These are phyloP conservation scores for Apiospora malaysiana DNA, from an alignment of 2,329 filamentous ascomycete genomes.

Conservation along the genomic window DNA sequence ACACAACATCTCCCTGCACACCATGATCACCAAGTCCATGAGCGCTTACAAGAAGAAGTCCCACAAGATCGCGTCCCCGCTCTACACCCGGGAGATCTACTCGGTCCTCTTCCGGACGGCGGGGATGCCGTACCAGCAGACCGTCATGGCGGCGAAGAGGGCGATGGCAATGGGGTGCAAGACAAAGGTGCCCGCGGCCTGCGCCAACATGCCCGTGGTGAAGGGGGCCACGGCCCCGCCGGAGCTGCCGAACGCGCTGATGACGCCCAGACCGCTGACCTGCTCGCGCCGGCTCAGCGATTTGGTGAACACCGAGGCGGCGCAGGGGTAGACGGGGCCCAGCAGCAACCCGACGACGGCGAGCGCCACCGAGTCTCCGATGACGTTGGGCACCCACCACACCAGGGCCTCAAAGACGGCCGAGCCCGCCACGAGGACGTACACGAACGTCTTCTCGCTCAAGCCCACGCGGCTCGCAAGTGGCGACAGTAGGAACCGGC, in stretches of 20 bases:
- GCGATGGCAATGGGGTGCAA: slow-evolving; percentile 71
- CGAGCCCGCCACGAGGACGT: slow-evolving; percentile 64
- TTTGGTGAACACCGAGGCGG: slow-evolving; percentile 67
- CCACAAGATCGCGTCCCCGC: neutral
- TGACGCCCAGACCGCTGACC: slow-evolving; percentile 69
- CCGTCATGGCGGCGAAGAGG: slow-evolving; percentile 68
- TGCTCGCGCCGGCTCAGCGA: slow-evolving; percentile 64
- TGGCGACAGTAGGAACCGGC: slow-evolving; percentile 73
- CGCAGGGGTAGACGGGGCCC: slow-evolving; percentile 81
- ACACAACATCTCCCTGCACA: neutral
- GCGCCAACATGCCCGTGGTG: slow-evolving; percentile 67
- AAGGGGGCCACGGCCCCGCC: slow-evolving; percentile 73
- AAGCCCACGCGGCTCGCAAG: slow-evolving; percentile 68
- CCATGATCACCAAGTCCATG: slow-evolving; percentile 11
- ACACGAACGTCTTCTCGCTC: slow-evolving; percentile 75
- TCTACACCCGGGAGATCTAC: slow-evolving; percentile 41
- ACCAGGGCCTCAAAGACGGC: slow-evolving; percentile 75
- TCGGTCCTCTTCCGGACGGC: slow-evolving; percentile 63
- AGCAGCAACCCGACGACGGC: slow-evolving; percentile 75
- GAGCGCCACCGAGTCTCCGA: slow-evolving; percentile 71
- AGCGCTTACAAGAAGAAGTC: slow-evolving; percentile 3
- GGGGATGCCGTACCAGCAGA: slow-evolving; percentile 68
- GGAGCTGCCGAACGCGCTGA: slow-evolving; percentile 71
- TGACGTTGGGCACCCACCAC: slow-evolving; percentile 79
- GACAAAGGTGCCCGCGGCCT: slow-evolving; percentile 67